phyloP scores from a whole-genome alignment of 2,329 filamentous ascomycete genomes.

The Parastagonospora avenae region DNA sequence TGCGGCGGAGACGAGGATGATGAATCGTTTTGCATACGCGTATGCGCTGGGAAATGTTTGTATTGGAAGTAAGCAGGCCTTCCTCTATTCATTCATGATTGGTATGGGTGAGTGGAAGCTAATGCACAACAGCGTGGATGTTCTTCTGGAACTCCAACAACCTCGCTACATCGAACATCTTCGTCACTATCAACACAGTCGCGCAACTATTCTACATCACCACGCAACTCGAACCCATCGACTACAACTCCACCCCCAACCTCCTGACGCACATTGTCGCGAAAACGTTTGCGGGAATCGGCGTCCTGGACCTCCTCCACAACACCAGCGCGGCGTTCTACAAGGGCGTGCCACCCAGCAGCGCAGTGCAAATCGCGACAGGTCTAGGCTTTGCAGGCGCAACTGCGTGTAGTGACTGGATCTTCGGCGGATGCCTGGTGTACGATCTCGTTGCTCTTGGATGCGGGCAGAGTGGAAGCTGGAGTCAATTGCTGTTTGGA shows the following conservation, averaged over 20 bases:
- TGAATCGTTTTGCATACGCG: conserved; percentile 61
- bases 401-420: conserved; percentile 62
- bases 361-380: conserved; percentile 57
- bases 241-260: conserved; percentile 56
- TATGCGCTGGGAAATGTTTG: conserved; percentile 64
- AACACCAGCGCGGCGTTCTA: conserved; percentile 64
- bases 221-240: conserved; percentile 55
- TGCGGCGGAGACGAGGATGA: conserved; percentile 53
- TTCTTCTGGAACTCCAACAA: conserved; percentile 64
- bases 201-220: conserved; percentile 62
- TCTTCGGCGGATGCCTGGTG: conserved; percentile 63
- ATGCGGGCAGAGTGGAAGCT: conserved; percentile 58
- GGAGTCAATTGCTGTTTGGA: conserved; percentile 57
- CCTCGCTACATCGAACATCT: conserved; percentile 59
- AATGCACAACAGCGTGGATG: conserved; percentile 57
- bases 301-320: conserved; percentile 64
- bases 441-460: conserved; percentile 63
- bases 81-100: too few relatives aligned
- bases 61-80: conserved; percentile 57
- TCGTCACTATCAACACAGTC: conserved; percentile 61
- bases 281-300: conserved; percentile 66
- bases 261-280: conserved; percentile 63
- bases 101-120: not conserved
- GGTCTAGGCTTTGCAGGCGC: conserved; percentile 59
- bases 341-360: conserved; percentile 53